These are phyloP conservation scores for Calocybe gangraenosa DNA, from an alignment of 768 basidiomycete species.

Conservation along the genomic window DNA sequence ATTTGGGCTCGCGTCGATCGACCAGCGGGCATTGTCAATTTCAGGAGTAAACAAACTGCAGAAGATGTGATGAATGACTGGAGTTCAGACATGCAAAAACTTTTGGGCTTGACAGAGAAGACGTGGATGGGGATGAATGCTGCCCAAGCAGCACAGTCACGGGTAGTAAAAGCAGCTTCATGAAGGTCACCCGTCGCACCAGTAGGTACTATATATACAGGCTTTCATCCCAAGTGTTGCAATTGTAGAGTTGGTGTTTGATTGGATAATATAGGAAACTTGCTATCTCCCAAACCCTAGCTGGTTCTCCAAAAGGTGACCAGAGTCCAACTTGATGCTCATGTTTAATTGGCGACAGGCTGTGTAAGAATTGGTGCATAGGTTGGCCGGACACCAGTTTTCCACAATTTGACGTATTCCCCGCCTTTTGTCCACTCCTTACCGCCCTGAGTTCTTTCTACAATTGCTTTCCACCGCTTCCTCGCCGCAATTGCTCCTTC, in stretches of 20 bases:
- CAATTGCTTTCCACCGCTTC: conserved; percentile 75
- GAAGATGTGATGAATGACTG: conserved; percentile 98
- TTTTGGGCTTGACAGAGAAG: conserved; percentile 91
- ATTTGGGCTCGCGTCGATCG: conserved; percentile 95
- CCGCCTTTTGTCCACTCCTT: conserved; percentile 68
- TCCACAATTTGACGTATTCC: conserved; percentile 70
- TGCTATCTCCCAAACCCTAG: no score
- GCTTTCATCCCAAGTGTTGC: no score
- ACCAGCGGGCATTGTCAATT: conserved; percentile 84
- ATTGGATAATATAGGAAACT: no score
- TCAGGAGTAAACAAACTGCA: conserved; percentile 74
- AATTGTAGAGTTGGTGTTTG: no score
- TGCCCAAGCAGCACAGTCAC: conserved; percentile 78
- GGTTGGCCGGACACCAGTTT: conserved; percentile 60
- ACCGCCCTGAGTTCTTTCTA: conserved; percentile 39
- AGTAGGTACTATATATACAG: no score
- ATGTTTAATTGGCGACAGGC: conserved; percentile 17
- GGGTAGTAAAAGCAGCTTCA: conserved; percentile 35
- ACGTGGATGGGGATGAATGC: conserved; percentile 98
- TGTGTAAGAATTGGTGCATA: conserved; percentile 57
- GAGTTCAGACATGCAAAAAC: conserved; percentile 94
- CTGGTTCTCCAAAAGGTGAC: no score
- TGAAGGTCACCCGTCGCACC: no score
- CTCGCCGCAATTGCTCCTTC: conserved; percentile 59
- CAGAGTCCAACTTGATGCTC: no score